A percentile compares a stretch with the other conserved stretches of the same genome.
Evolutionary conservation across 1,284 basidiomycete genomes (phyloP).

Genomic region (Fistulina hepatica): DNA sequence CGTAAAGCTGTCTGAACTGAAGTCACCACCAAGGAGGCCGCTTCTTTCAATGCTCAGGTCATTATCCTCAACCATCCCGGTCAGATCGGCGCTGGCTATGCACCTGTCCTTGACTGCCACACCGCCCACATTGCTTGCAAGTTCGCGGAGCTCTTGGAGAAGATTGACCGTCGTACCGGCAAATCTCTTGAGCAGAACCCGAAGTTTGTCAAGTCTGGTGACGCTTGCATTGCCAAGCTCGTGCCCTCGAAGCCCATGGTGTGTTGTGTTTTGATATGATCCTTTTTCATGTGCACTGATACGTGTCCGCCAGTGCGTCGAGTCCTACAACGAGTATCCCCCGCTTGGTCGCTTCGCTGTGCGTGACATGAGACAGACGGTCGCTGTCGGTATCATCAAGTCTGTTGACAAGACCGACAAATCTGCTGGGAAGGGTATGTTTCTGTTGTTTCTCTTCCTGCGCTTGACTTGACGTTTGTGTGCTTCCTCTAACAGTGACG

Average conservation of each 20-base stretch:
- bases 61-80: constrained; percentile 99
- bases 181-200: constrained; percentile 82
- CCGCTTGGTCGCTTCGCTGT: constrained; percentile 99
- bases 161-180: constrained; percentile 98
- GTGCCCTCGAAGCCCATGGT: constrained; percentile 93
- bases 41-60: constrained; percentile 99
- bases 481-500: constrained; percentile 47
- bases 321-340: constrained; percentile 96
- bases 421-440: constrained; percentile 70
- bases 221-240: constrained; percentile 96
- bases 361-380: constrained; percentile 97
- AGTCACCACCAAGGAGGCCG: constrained; percentile 98
- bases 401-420: constrained; percentile 90
- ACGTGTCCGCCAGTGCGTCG: constrained; percentile 52
- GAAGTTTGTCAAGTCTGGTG: constrained; percentile 97
- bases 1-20: no score
- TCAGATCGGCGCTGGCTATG: constrained; percentile 97
- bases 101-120: constrained; percentile 99
- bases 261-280: constrained; percentile 16
- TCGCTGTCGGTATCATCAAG: constrained; percentile 97
- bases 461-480: constrained; percentile 9
- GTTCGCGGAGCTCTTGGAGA: constrained; percentile 95
- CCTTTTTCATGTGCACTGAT: neutral
- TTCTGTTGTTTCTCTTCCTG: constrained; percentile 5
- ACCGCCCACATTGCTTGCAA: constrained; percentile 99